phyloP scores from a whole-genome alignment of 2,329 filamentous ascomycete species.

The Dactylellina sp. region DNA sequence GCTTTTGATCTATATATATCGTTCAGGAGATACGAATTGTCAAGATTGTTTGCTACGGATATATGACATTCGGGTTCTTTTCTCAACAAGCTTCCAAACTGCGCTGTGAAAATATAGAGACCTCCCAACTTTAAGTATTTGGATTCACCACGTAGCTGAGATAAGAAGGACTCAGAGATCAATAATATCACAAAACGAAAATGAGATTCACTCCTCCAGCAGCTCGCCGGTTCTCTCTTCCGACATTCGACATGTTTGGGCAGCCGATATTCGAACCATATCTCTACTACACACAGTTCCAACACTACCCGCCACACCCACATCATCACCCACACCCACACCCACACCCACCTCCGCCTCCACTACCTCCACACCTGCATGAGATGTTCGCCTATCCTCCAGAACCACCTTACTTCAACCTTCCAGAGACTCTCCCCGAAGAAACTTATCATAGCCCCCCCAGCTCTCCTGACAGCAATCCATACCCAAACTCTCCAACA shows the following conservation, averaged over 20 bases:
- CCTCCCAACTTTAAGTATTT: too few species aligned
- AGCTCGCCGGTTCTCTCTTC: conserved; percentile 27
- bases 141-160: too few species aligned
- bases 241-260: conserved; percentile 31
- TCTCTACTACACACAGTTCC: conserved; percentile 25
- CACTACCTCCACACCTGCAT: background rate
- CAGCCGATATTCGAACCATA: conserved; percentile 35
- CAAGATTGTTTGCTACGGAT: too few species aligned
- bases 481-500: conserved; percentile 8
- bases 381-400: conserved; percentile 16
- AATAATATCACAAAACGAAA: background rate
- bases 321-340: background rate
- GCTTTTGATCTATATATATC: too few species aligned
- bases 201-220: conserved; percentile 26
- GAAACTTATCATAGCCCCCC: conserved; percentile 15
- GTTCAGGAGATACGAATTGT: too few species aligned
- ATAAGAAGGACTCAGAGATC: too few species aligned
- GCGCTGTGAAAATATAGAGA: too few species aligned
- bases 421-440: conserved; percentile 40
- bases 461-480: conserved; percentile 10
- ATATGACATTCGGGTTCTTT: too few species aligned
- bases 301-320: conserved; percentile 25
- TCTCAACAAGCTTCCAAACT: too few species aligned
- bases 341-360: background rate
- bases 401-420: conserved; percentile 24